phyloP scores from a whole-genome alignment of 2,329 filamentous ascomycete species.

The Penicillium concentricum region DNA sequence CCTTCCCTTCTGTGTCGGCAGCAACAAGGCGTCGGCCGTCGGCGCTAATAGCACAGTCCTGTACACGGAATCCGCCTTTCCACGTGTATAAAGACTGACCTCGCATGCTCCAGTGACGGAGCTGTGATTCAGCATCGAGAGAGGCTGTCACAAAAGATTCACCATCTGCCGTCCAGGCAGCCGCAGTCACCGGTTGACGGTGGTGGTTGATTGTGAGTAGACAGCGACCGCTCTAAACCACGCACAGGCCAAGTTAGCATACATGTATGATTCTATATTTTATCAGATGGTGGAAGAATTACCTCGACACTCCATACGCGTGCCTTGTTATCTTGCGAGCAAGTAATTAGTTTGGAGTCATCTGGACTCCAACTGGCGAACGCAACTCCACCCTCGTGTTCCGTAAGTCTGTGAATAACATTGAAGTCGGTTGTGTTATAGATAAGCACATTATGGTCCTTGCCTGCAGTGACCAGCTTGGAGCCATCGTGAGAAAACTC shows the following conservation, averaged over 20 bases:
- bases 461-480: conserved; percentile 78
- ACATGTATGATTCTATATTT: background rate
- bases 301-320: conserved; percentile 73
- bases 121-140: conserved; percentile 64
- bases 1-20: conserved; percentile 66
- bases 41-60: conserved; percentile 79
- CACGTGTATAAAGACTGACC: conserved; percentile 65
- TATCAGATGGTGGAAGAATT: conserved; percentile 18
- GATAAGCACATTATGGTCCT: conserved; percentile 71
- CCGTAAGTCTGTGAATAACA: conserved; percentile 60
- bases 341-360: conserved; percentile 80
- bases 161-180: conserved; percentile 82
- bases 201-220: conserved; percentile 68
- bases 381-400: conserved; percentile 70
- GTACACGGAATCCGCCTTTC: conserved; percentile 70
- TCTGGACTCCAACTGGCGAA: conserved; percentile 92
- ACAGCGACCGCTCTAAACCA: conserved; percentile 59
- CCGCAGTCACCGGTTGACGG: conserved; percentile 80
- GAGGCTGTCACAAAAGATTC: conserved; percentile 76
- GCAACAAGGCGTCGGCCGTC: conserved; percentile 79
- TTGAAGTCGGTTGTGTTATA: conserved; percentile 75
- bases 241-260: conserved; percentile 11
- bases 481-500: conserved; percentile 86
- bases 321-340: conserved; percentile 70
- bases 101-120: conserved; percentile 69